Evolutionary conservation across 148 eudicot species (phyloP).

Genomic region (Bassia scoparia): DNA sequence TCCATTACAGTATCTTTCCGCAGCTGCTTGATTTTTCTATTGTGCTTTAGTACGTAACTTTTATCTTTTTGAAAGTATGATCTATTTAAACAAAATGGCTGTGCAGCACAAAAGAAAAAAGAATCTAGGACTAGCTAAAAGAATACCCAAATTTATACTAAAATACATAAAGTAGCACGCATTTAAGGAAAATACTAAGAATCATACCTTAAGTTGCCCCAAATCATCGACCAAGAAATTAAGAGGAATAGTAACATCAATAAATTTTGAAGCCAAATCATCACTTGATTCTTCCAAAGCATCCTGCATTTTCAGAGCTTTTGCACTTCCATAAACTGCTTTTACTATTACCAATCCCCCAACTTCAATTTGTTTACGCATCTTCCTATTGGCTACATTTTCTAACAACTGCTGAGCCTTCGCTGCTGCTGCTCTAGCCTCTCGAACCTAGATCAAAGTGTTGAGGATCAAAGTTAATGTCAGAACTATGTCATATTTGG

Average conservation of each 20-base stretch:
- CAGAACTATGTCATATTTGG: neutral
- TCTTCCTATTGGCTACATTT: conserved; percentile 80
- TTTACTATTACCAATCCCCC: conserved; percentile 68
- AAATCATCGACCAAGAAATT: conserved; percentile 78
- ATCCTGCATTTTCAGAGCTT: conserved; percentile 45
- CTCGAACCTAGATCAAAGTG: conserved; percentile 52
- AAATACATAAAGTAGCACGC: neutral
- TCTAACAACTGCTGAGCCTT: conserved; percentile 82
- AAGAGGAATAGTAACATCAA: conserved; percentile 81
- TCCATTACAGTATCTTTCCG: no score
- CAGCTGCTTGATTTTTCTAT: no score
- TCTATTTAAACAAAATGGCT: no score
- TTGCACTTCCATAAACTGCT: conserved; percentile 72
- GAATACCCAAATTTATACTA: neutral
- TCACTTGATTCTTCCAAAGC: conserved; percentile 38
- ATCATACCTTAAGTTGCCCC: conserved; percentile 86
- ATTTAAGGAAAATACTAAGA: neutral
- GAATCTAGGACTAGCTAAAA: neutral
- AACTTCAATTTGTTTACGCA: conserved; percentile 52
- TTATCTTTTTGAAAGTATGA: no score
- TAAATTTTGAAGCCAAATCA: conserved; percentile 62
- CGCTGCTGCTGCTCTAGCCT: conserved; percentile 75
- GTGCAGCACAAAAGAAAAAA: neutral
- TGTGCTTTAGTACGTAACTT: no score
- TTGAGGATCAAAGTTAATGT: conserved; percentile 1